Conservation (phyloP, 139 green algal species). For the Chlamydomonas incerta region DNA sequence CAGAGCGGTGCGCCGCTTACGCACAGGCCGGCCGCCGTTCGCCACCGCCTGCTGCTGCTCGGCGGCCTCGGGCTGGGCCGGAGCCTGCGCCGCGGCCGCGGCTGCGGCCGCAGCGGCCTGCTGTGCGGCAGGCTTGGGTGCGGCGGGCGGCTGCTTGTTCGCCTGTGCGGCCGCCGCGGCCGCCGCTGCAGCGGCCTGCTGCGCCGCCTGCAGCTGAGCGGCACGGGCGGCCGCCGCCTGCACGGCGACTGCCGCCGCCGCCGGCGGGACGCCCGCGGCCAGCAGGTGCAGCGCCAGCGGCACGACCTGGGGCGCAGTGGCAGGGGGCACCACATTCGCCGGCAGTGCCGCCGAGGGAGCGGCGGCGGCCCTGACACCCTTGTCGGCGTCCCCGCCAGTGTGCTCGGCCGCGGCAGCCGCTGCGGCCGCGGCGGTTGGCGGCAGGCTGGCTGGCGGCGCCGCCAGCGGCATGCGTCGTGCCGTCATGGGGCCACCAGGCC, state of each 20-base stretch:
- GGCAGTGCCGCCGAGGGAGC: no score
- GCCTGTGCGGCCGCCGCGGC: no score
- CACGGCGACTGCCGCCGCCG: no score
- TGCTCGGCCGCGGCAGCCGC: not conserved
- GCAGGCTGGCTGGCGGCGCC: not conserved
- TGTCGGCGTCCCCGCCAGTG: not conserved
- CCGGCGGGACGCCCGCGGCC: no score
- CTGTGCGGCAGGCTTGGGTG: not conserved
- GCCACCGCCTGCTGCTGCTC: not conserved
- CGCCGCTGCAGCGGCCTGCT: not conserved
- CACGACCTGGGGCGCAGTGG: no score
- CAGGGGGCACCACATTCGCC: not conserved
- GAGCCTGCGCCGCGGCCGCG: not conserved
- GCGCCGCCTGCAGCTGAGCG: no score
- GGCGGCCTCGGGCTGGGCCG: not conserved
- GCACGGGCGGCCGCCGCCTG: no score
- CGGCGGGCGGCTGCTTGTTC: no score
- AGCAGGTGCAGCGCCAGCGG: no score
- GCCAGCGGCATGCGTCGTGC: not conserved
- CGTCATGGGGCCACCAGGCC: not conserved
- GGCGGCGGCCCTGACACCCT: no score
- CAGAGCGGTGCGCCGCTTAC: conserved; percentile 12
- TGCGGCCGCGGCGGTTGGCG: not conserved
- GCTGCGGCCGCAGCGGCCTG: not conserved
- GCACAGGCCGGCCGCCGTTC: conserved; percentile 1